Percentiles rank a stretch among this genome's conserved stretches.
Conservation (phyloP, 768 basidiomycete genomes). For the Leccinum incarnatum region DNA sequence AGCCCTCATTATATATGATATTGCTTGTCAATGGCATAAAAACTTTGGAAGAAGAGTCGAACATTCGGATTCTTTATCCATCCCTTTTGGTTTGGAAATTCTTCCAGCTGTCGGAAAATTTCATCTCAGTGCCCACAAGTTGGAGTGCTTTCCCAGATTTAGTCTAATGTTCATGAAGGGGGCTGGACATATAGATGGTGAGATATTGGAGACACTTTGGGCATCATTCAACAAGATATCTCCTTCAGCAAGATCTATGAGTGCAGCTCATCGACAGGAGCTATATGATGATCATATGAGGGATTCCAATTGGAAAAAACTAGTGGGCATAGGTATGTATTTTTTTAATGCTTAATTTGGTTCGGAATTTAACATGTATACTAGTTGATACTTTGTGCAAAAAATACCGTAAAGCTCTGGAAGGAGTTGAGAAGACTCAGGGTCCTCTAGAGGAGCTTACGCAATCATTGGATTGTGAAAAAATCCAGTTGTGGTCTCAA, state of each 20-base stretch:
- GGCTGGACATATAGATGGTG: conserved; percentile 28
- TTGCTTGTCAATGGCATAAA: conserved; percentile 26
- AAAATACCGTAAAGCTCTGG: background rate
- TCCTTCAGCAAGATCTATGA: conserved; percentile 20
- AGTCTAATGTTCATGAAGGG: conserved; percentile 20
- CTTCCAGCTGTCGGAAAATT: conserved; percentile 25
- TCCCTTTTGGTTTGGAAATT: background rate
- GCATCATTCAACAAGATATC: conserved; percentile 27
- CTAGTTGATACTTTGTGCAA: background rate
- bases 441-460: background rate
- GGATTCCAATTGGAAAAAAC: conserved; percentile 3
- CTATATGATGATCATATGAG: conserved; percentile 7
- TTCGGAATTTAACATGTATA: background rate
- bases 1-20: conserved; percentile 28
- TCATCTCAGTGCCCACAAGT: conserved; percentile 31
- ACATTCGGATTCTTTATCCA: background rate
- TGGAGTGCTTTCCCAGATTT: conserved; percentile 25
- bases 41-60: conserved; percentile 6
- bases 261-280: conserved; percentile 24
- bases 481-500: background rate
- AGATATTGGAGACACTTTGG: conserved; percentile 38
- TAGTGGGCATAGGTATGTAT: background rate
- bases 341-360: background rate
- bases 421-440: background rate
- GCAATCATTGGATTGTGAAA: background rate